Evolutionary conservation across 2,329 filamentous ascomycete genomes (phyloP), one percentile per base, ranked within the genome.

Genomic region (Drechslerella coelobrocha): DNA sequence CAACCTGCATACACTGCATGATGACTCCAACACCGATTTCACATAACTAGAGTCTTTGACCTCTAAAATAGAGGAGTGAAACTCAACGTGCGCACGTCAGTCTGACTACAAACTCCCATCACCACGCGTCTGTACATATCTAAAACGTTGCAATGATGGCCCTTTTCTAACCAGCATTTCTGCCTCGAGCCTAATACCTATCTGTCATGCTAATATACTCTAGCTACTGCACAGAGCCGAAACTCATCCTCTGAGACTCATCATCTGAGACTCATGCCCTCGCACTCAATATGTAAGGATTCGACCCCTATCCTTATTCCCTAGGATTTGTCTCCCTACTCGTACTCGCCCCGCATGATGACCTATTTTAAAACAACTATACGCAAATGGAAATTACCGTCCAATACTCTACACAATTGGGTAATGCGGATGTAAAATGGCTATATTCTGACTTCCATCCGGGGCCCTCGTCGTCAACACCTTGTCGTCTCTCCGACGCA

Each of bases 41-140:
- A 85, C 88, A 88, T 82, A 92, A 92, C 90, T 95, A 95, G 91
- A 95, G 91, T 95, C 91, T 95, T 94, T 94, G 91, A 95, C 87
- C 89, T 83, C 79, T 79, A 65, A 37, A 56, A 68, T 43, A 61
- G 84, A 86, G 84, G 82, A 84, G 88, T 93, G 90, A 92, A 92
- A 93, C 88, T 86, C 80, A 79, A 84, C 65, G 65, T 86, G 76
- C 76, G 75, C 75, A 76, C 75, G 75, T 76, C 75, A 76, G 75
- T 72, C 75, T 76, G 75, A 76, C 29, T 41, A 34, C 37, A 24
- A 63, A 55, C 21, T 17, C 24, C 23, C 23, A 27, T 50, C 39
- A 31, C 48, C 51, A 7, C 19, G 17, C 24, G 14, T 34, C 5
- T 37, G 21, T 48, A 6, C 12, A 12, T 31, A 31, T 31, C 29